Evolutionary conservation across 2,329 filamentous ascomycete species (phyloP).

Genomic region (Cladophialophora exuberans): DNA sequence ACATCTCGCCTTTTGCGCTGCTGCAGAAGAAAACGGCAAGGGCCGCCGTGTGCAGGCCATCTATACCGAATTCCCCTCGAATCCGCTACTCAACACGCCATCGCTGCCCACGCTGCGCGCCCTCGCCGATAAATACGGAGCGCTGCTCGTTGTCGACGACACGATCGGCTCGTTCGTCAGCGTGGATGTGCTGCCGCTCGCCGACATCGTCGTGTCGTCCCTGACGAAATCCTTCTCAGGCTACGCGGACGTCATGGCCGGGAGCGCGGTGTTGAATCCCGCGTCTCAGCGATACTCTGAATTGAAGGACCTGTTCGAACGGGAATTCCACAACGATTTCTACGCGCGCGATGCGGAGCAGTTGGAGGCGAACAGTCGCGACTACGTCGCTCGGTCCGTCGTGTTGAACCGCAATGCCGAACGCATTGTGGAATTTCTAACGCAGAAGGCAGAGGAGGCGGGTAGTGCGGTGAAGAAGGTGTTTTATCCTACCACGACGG

Average conservation of each 20-base stretch:
- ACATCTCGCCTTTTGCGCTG: constrained; percentile 50
- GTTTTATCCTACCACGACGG: constrained; percentile 30
- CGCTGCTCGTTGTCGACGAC: constrained; percentile 42
- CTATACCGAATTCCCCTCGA: constrained; percentile 54
- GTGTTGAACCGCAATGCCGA: constrained; percentile 31
- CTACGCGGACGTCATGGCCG: constrained; percentile 59
- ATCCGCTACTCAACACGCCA: constrained; percentile 49
- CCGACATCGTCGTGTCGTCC: constrained; percentile 56
- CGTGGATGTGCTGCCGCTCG: constrained; percentile 50
- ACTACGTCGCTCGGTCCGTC: constrained; percentile 32
- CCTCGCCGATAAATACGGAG: constrained; percentile 44
- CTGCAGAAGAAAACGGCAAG: constrained; percentile 39
- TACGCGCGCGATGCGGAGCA: constrained; percentile 32
- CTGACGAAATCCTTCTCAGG: constrained; percentile 65
- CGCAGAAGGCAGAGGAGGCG: constrained; percentile 20
- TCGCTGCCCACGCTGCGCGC: constrained; percentile 45
- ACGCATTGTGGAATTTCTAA: constrained; percentile 33
- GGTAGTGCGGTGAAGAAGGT: constrained; percentile 29
- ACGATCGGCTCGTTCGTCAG: constrained; percentile 43
- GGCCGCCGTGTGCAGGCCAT: constrained; percentile 39
- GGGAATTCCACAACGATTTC: constrained; percentile 29
- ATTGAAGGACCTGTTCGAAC: constrained; percentile 37
- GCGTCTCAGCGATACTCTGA: constrained; percentile 45
- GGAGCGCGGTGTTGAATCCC: constrained; percentile 56
- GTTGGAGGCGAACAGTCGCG: constrained; percentile 33